phyloP scores from a whole-genome alignment of 805 yeast genomes.

The Saccharomyces mikatae region DNA sequence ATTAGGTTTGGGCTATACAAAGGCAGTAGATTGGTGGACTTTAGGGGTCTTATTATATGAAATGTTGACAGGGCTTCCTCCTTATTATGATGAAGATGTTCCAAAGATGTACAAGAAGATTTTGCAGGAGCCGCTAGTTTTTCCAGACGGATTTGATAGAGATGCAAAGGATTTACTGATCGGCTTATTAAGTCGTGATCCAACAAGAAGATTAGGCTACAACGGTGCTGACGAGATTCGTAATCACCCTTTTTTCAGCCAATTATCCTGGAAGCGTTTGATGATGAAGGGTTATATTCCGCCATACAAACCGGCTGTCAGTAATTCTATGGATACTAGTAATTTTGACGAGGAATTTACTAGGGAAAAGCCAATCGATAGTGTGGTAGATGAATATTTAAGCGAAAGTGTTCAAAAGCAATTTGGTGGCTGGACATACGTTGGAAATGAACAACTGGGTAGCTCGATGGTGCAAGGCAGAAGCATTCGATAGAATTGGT shows the following conservation, averaged over 20 bases:
- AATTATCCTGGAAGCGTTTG: conserved; percentile 83
- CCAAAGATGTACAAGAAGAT: conserved; percentile 92
- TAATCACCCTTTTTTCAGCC: conserved; percentile 75
- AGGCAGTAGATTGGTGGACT: conserved; percentile 98
- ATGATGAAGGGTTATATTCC: conserved; percentile 84
- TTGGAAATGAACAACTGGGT: conserved; percentile 50
- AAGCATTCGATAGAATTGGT: conserved; percentile 18
- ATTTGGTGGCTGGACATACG: conserved; percentile 98
- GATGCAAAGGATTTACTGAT: conserved; percentile 77
- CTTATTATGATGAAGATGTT: conserved; percentile 91
- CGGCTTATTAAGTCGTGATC: conserved; percentile 77
- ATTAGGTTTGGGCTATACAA: conserved; percentile 87
- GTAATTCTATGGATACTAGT: conserved; percentile 78
- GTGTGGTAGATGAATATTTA: conserved; percentile 85
- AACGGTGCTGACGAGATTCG: conserved; percentile 81
- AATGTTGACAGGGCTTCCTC: conserved; percentile 95
- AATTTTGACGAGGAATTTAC: conserved; percentile 92
- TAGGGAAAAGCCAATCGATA: conserved; percentile 85
- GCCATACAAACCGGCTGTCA: conserved; percentile 89
- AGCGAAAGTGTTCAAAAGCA: conserved; percentile 95
- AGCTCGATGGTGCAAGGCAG: conserved; percentile 29
- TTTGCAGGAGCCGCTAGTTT: conserved; percentile 76
- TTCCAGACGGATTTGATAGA: conserved; percentile 80
- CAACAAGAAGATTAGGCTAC: conserved; percentile 64
- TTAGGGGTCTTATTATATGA: conserved; percentile 88